These are phyloP conservation scores for Myxozyma vanderwaltii DNA, from an alignment of 805 yeast species.

Conservation along the genomic window DNA sequence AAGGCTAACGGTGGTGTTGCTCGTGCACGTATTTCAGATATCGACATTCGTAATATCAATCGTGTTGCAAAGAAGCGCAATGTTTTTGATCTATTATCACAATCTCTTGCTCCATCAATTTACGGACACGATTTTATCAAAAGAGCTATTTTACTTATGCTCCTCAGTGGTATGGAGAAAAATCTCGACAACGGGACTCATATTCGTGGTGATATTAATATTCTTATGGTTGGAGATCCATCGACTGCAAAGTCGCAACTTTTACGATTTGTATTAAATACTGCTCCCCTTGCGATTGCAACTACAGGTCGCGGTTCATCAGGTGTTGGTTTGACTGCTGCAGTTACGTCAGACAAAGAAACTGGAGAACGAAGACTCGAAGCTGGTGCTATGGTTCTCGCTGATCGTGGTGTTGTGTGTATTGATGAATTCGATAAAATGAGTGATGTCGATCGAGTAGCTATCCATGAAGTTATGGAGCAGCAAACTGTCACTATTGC, in stretches of 20 bases:
- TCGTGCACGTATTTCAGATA: slow-evolving; percentile 67
- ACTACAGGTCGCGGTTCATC: slow-evolving; percentile 99
- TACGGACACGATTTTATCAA: slow-evolving; percentile 91
- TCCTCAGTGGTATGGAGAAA: slow-evolving; percentile 92
- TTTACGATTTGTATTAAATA: slow-evolving; percentile 88
- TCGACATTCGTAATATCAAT: slow-evolving; percentile 84
- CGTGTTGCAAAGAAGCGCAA: slow-evolving; percentile 68
- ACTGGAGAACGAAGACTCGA: slow-evolving; percentile 96
- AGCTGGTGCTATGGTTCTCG: slow-evolving; percentile 99
- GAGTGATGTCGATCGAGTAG: slow-evolving; percentile 96
- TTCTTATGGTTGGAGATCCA: slow-evolving; percentile 97
- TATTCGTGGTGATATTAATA: slow-evolving; percentile 95
- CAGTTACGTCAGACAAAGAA: slow-evolving; percentile 93
- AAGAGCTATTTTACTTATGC: slow-evolving; percentile 84
- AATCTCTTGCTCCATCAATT: slow-evolving; percentile 92
- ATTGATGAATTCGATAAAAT: slow-evolving; percentile 98
- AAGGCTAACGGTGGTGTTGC: slow-evolving; percentile 81
- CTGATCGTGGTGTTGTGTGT: slow-evolving; percentile 96
- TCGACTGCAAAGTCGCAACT: slow-evolving; percentile 98
- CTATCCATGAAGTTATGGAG: slow-evolving; percentile 99
- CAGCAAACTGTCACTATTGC: slow-evolving; percentile 98
- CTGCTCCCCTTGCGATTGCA: slow-evolving; percentile 94
- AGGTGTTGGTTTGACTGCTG: slow-evolving; percentile 99
- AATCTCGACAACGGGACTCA: slow-evolving; percentile 94
- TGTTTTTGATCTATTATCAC: slow-evolving; percentile 76